These are phyloP conservation scores for Mycena venus DNA, from an alignment of 768 basidiomycete species.

Conservation along the genomic window DNA sequence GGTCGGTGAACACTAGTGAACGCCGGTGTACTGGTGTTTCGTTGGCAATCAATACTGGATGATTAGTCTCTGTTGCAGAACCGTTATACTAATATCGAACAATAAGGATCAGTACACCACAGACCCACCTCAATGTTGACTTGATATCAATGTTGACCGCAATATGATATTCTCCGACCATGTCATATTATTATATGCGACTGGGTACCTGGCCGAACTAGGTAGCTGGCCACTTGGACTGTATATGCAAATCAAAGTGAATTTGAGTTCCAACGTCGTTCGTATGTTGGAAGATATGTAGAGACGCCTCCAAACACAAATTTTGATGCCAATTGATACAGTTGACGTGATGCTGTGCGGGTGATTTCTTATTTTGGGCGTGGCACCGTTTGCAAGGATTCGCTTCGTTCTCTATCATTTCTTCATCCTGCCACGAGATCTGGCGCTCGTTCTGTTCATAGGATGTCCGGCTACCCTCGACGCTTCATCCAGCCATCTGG, in stretches of 20 bases:
- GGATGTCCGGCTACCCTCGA: background rate
- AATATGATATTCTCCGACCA: too few species aligned
- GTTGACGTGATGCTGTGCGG: too few species aligned
- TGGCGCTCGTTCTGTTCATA: background rate
- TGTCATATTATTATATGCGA: too few species aligned
- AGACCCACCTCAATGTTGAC: constrained; percentile 5
- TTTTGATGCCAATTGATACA: too few species aligned
- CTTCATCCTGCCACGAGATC: background rate
- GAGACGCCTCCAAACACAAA: too few species aligned
- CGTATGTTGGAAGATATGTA: too few species aligned
- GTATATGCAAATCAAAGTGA: too few species aligned
- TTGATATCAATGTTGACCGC: too few species aligned
- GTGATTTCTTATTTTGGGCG: background rate
- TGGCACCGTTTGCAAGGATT: background rate
- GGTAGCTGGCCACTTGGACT: too few species aligned
- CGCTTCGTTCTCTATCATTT: background rate
- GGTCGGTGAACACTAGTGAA: constrained; percentile 1
- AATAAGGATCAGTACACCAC: constrained; percentile 6
- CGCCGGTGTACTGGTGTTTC: constrained; percentile 11
- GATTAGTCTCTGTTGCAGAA: constrained; percentile 9
- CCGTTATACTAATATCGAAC: constrained; percentile 3
- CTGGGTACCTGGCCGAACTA: too few species aligned
- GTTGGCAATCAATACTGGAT: constrained; percentile 12
- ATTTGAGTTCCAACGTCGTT: too few species aligned
- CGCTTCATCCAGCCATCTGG: too few species aligned